Evolutionary conservation across 2,329 filamentous ascomycete species (phyloP).

Genomic region (Coleophoma crateriformis): DNA sequence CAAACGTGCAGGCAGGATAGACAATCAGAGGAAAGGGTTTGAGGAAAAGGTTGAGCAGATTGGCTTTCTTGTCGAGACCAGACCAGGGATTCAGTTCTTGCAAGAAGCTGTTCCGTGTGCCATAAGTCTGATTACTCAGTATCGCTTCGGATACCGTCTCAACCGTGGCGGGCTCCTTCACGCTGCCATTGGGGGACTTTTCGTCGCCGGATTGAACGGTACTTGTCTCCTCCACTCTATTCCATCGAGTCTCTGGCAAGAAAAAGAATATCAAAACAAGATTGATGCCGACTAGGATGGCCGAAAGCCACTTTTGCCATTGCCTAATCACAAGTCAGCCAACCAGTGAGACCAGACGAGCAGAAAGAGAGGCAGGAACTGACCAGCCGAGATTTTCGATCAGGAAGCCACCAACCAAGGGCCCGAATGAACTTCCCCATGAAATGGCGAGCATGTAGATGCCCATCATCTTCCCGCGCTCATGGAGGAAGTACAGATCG

Average conservation of each 20-base stretch:
- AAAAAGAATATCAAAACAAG: constrained; percentile 5
- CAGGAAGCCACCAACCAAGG: constrained; percentile 4
- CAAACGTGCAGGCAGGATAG: constrained; percentile 3
- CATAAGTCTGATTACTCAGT: neutral
- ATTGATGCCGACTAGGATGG: constrained; percentile 1
- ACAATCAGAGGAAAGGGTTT: constrained; percentile 1
- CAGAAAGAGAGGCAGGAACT: neutral
- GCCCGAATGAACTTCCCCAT: constrained; percentile 2
- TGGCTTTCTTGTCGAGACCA: neutral
- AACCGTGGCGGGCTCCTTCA: neutral
- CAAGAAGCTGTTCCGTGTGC: neutral
- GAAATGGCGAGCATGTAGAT: constrained; percentile 2
- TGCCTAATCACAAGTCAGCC: neutral
- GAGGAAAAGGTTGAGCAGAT: constrained; percentile 1
- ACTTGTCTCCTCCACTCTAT: too few relatives aligned
- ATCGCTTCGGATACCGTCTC: neutral
- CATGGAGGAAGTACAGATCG: constrained; percentile 8
- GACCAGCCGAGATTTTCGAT: neutral
- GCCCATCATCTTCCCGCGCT: constrained; percentile 2
- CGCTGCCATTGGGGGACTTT: too few relatives aligned
- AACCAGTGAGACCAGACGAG: too few relatives aligned
- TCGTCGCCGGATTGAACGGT: too few relatives aligned
- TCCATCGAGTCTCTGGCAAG: constrained; percentile 1
- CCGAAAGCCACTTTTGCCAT: constrained; percentile 3
- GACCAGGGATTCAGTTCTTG: constrained; percentile 4